phyloP scores from a whole-genome alignment of 192 early-diverging fungal species.

The Coemansia nantahalensis region DNA sequence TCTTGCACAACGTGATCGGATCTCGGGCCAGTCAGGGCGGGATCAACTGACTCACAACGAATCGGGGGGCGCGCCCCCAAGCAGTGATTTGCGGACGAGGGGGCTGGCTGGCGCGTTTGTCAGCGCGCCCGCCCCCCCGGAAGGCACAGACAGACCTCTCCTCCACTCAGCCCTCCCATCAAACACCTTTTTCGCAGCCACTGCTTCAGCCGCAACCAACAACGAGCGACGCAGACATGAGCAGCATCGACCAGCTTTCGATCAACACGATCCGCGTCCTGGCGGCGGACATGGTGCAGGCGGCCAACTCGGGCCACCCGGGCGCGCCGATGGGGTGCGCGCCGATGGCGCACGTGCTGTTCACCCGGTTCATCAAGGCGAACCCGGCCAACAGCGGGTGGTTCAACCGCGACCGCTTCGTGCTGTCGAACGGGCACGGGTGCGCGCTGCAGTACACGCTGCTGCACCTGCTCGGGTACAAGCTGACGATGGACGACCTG shows the following conservation, averaged over 20 bases:
- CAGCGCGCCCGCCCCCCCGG: too few relatives aligned
- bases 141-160: too few relatives aligned
- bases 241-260: constrained; percentile 55
- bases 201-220: too few relatives aligned
- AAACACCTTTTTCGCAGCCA: too few relatives aligned
- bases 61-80: too few relatives aligned
- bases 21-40: too few relatives aligned
- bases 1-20: too few relatives aligned
- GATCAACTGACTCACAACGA: too few relatives aligned
- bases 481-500: constrained; percentile 85
- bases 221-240: constrained; percentile 5
- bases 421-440: constrained; percentile 97
- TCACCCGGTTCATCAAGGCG: constrained; percentile 75
- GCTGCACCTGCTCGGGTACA: constrained; percentile 86
- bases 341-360: constrained; percentile 89
- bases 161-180: too few relatives aligned
- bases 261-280: constrained; percentile 91
- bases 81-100: too few relatives aligned
- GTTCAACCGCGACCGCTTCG: constrained; percentile 96
- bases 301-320: constrained; percentile 92
- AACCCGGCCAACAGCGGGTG: constrained; percentile 90
- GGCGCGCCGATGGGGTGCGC: constrained; percentile 98
- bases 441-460: constrained; percentile 90
- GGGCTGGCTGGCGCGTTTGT: too few relatives aligned
- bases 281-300: constrained; percentile 83